Evolutionary conservation across 1,284 basidiomycete species (phyloP).

Genomic region (Rhodotorula mucilaginosa): DNA sequence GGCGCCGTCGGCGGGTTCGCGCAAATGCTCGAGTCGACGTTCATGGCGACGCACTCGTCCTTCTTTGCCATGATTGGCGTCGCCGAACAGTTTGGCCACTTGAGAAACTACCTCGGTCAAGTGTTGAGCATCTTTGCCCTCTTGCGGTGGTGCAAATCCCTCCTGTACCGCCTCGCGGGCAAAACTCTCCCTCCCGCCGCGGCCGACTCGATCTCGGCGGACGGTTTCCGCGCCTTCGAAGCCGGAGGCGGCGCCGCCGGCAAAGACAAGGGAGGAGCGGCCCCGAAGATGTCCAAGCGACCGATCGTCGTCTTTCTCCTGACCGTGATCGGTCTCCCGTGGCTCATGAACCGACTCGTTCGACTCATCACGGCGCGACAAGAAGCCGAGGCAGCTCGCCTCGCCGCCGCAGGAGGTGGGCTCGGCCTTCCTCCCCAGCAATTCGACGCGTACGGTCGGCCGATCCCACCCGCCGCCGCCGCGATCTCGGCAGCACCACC

Average conservation of each 20-base stretch:
- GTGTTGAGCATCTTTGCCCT: constrained; percentile 89
- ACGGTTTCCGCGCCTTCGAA: constrained; percentile 41
- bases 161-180: constrained; percentile 42
- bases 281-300: constrained; percentile 62
- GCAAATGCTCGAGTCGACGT: constrained; percentile 96
- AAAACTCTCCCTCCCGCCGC: constrained; percentile 5
- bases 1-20: constrained; percentile 94
- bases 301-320: constrained; percentile 92
- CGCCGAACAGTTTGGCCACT: constrained; percentile 85
- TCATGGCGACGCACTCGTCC: constrained; percentile 95
- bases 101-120: constrained; percentile 81
- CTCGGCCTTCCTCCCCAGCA: constrained; percentile 47
- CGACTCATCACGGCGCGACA: constrained; percentile 68
- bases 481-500: constrained; percentile 10
- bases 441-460: constrained; percentile 44
- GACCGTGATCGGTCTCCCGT: constrained; percentile 91
- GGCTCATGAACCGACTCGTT: constrained; percentile 87
- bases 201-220: constrained; percentile 27
- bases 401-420: constrained; percentile 33
- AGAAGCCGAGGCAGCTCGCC: constrained; percentile 50
- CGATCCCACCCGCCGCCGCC: constrained; percentile 49
- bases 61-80: constrained; percentile 99
- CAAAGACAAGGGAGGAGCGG: neutral
- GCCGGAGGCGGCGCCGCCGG: constrained; percentile 9
- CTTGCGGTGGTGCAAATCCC: constrained; percentile 72